Base-by-base conservation (phyloP, 371 early-diverging fungal species). In the Nosema granulosis region DNA sequence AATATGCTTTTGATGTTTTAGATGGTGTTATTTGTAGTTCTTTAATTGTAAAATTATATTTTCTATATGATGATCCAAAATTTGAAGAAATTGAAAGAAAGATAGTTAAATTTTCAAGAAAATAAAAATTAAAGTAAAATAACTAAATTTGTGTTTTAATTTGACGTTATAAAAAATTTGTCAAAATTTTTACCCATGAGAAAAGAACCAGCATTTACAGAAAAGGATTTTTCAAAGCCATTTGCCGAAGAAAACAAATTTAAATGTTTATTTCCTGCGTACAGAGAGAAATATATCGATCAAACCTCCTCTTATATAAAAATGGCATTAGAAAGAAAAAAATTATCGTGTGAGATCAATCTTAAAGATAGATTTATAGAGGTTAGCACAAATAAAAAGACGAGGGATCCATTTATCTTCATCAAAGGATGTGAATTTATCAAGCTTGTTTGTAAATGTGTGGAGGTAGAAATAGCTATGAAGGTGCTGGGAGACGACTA, bases 211-310 rank as follows among this genome's bases (percentile, higher is more conserved):
- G 65, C 38, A 74, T 95, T 93, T 84, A 89, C 88, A 63, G 88
- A 89, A 11, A 92, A 91, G 71, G 90, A 92, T 78, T 89, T 90
- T 82, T 78, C 87, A 6, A 84, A 86, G 37, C 89, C 93, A n/a
- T 91, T 98, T 75, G 84, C 89, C 18, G 99, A 96, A 83, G 94
- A 93, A 84, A 93, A 92, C 22, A 91, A 91, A 1, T 97, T 96
- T 87, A 94, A 95, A 0, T 94, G 95, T 0, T 87, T 96, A 77
- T 99, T 95, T 79, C 96, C 99, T 16, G 94, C 93, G 87, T 95
- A 96, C 88, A 88, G 96, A 78, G 95, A 96, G 85, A 88, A 88
- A 70, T 97, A 97, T 80, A 86, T 99, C 80, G 88, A 88, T 71
- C 92, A 94, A 83, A 88, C 92, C 26, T 94, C 96, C 93, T 91